phyloP scores from a whole-genome alignment of 768 basidiomycete species.

The Phylloporus rhodoxanthus region DNA sequence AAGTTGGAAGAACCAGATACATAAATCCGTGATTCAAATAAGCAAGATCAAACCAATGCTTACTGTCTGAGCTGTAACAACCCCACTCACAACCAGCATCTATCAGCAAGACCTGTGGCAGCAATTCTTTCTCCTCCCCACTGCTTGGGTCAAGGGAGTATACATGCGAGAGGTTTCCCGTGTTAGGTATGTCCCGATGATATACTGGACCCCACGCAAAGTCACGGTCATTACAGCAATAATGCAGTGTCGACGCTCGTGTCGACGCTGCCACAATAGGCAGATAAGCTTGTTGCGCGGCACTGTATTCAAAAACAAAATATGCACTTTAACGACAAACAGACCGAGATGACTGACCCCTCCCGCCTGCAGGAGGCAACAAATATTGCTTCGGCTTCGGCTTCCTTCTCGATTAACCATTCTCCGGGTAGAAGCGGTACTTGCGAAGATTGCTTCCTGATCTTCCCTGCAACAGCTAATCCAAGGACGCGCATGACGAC shows the following conservation, averaged over 20 bases:
- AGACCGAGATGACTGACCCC: slow-evolving; percentile 50
- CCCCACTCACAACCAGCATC: slow-evolving; percentile 93
- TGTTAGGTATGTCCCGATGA: slow-evolving; percentile 50
- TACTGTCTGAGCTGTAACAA: slow-evolving; percentile 61
- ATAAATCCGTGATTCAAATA: background rate
- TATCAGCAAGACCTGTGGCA: slow-evolving; percentile 76
- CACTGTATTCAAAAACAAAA: slow-evolving; percentile 35
- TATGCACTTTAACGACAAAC: background rate
- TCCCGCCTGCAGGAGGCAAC: slow-evolving; percentile 84
- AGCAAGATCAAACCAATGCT: slow-evolving; percentile 12
- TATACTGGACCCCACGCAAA: slow-evolving; percentile 79
- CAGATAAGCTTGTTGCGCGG: slow-evolving; percentile 83
- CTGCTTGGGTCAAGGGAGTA: slow-evolving; percentile 14
- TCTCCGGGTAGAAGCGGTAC: slow-evolving; percentile 62
- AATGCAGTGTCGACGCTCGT: slow-evolving; percentile 86
- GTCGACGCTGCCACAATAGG: slow-evolving; percentile 88
- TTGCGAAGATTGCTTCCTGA: slow-evolving; percentile 37
- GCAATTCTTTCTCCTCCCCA: slow-evolving; percentile 32
- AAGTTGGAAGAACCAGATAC: background rate
- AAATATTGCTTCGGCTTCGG: slow-evolving; percentile 91
- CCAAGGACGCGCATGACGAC: slow-evolving; percentile 89
- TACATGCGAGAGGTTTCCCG: slow-evolving; percentile 39
- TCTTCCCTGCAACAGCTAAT: slow-evolving; percentile 54
- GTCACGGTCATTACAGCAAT: slow-evolving; percentile 87
- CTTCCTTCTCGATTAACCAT: slow-evolving; percentile 89